Percentiles rank a stretch among this genome's conserved stretches.
Conservation (phyloP, 257 asterid species). For the Dorcoceras hygrometricum region DNA sequence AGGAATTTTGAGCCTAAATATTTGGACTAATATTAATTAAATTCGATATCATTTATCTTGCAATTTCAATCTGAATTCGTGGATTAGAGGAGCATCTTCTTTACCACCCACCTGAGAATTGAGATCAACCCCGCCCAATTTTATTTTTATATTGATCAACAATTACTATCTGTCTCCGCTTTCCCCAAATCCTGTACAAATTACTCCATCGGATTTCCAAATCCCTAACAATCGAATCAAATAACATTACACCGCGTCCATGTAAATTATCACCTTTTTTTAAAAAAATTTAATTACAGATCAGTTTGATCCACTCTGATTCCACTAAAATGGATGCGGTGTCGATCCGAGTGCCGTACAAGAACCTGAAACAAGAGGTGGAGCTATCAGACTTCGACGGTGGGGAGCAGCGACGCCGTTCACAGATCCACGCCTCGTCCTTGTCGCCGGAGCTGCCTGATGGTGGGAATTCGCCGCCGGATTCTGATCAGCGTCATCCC, state of each 20-base stretch:
- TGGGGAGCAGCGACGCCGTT: slow-evolving; percentile 40
- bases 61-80: no score
- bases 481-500: slow-evolving; percentile 28
- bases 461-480: slow-evolving; percentile 37
- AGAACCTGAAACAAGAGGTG: slow-evolving; percentile 75
- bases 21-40: no score
- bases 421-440: slow-evolving; percentile 42
- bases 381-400: slow-evolving; percentile 66
- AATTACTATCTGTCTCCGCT: no score
- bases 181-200: neutral
- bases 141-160: neutral
- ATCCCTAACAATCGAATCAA: neutral
- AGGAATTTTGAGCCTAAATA: no score
- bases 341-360: slow-evolving; percentile 82
- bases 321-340: slow-evolving; percentile 60
- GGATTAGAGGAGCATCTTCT: no score
- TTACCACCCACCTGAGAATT: neutral
- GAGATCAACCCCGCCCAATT: no score
- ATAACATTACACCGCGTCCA: slow-evolving; percentile 19
- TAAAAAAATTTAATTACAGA: no score
- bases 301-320: neutral
- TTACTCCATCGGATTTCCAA: neutral
- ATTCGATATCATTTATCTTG: no score
- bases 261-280: slow-evolving; percentile 20
- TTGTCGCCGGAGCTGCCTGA: slow-evolving; percentile 38